phyloP scores from a whole-genome alignment of 345 rosid species.

The Limnanthes douglasii region DNA sequence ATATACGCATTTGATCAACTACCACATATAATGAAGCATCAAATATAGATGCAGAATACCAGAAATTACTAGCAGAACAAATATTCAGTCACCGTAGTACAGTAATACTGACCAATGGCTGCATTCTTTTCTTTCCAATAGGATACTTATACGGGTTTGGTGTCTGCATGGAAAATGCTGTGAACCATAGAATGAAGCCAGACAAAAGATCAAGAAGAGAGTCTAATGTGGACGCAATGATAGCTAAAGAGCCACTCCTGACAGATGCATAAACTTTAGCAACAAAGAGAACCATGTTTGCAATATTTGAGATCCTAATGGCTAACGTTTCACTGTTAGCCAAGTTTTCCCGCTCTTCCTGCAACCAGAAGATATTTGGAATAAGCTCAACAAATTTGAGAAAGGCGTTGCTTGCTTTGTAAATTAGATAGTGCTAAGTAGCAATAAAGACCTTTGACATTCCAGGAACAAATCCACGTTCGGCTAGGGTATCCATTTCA shows the following conservation, averaged over 20 bases:
- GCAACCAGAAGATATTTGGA: constrained; percentile 10
- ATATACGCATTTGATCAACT: background rate
- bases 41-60: background rate
- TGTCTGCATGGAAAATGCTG: constrained; percentile 97
- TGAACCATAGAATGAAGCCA: constrained; percentile 95
- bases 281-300: constrained; percentile 86
- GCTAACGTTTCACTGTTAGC: constrained; percentile 87
- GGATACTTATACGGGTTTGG: constrained; percentile 94
- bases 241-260: constrained; percentile 87
- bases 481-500: constrained; percentile 93
- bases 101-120: constrained; percentile 65
- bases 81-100: background rate
- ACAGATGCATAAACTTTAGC: constrained; percentile 94
- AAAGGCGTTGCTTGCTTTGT: background rate
- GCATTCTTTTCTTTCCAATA: constrained; percentile 96
- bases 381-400: constrained; percentile 3
- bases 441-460: constrained; percentile 54
- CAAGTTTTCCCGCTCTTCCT: constrained; percentile 83
- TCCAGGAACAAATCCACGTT: constrained; percentile 83
- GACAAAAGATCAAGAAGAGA: constrained; percentile 99
- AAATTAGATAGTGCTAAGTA: background rate
- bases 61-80: background rate
- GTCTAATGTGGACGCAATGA: constrained; percentile 91
- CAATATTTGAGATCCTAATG: constrained; percentile 77
- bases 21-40: background rate